A percentile compares a stretch with the other conserved stretches of the same genome.
Evolutionary conservation across 2,329 filamentous ascomycete genomes (phyloP).

Genomic region (Ceratocystis variospora): DNA sequence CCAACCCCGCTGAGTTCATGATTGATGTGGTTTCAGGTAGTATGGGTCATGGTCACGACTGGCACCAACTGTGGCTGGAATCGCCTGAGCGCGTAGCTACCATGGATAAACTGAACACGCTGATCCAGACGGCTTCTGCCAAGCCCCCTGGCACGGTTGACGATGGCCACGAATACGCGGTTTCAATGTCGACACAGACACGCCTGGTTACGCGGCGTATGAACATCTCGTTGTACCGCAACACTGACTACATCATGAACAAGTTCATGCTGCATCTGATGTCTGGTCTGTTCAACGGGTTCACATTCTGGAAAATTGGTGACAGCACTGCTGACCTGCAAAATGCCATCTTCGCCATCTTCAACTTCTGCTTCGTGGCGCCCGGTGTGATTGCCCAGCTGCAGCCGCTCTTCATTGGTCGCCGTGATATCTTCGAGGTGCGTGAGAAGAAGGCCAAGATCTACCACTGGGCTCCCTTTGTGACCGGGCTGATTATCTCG

Average conservation of each 20-base stretch:
- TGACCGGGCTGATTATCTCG: slow-evolving; percentile 48
- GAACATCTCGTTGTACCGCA: slow-evolving; percentile 50
- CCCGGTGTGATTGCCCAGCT: slow-evolving; percentile 45
- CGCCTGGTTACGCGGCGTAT: slow-evolving; percentile 50
- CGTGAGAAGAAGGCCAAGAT: slow-evolving; percentile 49
- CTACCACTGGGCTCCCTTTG: slow-evolving; percentile 51
- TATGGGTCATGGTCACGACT: slow-evolving; percentile 38
- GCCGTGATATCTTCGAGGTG: slow-evolving; percentile 43
- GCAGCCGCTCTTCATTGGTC: slow-evolving; percentile 44
- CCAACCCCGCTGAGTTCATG: slow-evolving; percentile 67
- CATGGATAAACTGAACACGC: slow-evolving; percentile 47
- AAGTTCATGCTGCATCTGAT: slow-evolving; percentile 44
- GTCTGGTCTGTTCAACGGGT: slow-evolving; percentile 45
- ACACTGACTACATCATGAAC: slow-evolving; percentile 52
- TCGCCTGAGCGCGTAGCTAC: slow-evolving; percentile 46
- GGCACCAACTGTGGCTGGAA: slow-evolving; percentile 57
- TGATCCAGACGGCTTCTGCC: slow-evolving; percentile 42
- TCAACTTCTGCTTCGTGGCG: slow-evolving; percentile 50
- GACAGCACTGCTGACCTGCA: slow-evolving; percentile 38
- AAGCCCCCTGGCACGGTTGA: slow-evolving; percentile 31
- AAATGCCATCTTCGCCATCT: slow-evolving; percentile 43
- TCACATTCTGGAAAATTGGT: slow-evolving; percentile 47
- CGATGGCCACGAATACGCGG: slow-evolving; percentile 57
- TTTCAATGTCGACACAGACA: slow-evolving; percentile 48
- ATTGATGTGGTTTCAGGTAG: slow-evolving; percentile 44